Conservation (phyloP, 192 early-diverging fungal genomes). For the Geranomyces variabilis region DNA sequence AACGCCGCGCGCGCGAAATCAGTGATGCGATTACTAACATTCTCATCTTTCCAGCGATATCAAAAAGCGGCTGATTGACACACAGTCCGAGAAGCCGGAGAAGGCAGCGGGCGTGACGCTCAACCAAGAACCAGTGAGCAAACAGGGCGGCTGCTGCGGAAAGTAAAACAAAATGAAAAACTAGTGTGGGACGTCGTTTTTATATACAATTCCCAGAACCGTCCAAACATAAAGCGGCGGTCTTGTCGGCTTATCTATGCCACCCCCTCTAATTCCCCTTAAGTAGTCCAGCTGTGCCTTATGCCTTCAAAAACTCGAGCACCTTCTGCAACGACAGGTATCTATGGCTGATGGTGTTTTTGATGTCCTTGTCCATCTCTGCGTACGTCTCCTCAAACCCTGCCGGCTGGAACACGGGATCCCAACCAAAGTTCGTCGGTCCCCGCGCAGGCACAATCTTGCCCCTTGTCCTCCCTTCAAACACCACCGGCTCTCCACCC, state of each 20-base stretch:
- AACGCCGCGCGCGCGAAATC: too few relatives aligned
- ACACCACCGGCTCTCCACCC: conserved; percentile 69
- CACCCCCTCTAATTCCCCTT: too few relatives aligned
- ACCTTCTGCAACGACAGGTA: conserved; percentile 75
- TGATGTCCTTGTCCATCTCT: conserved; percentile 80
- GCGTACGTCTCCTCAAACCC: conserved; percentile 71
- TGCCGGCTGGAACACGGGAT: conserved; percentile 91
- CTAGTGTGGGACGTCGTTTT: too few relatives aligned
- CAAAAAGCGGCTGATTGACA: conserved; percentile 97
- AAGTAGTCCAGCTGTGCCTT: too few relatives aligned
- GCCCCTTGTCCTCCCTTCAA: conserved; percentile 85
- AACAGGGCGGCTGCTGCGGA: conserved; percentile 35
- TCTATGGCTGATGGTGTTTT: conserved; percentile 92
- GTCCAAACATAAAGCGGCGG: too few relatives aligned
- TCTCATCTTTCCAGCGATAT: conserved; percentile 86
- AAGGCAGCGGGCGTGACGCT: conserved; percentile 42
- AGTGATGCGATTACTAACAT: neutral
- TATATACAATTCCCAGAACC: too few relatives aligned
- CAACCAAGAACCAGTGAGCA: conserved; percentile 31
- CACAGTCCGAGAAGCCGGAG: conserved; percentile 63
- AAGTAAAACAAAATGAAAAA: conserved; percentile 1
- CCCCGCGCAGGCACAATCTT: conserved; percentile 86
- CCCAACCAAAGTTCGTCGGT: conserved; percentile 90
- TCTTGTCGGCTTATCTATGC: too few relatives aligned
- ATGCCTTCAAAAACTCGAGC: conserved; percentile 47